Evolutionary conservation across 805 yeast genomes (phyloP), one percentile per base, ranked within the genome.

Genomic region (Saccharomyces cerevisiae): DNA sequence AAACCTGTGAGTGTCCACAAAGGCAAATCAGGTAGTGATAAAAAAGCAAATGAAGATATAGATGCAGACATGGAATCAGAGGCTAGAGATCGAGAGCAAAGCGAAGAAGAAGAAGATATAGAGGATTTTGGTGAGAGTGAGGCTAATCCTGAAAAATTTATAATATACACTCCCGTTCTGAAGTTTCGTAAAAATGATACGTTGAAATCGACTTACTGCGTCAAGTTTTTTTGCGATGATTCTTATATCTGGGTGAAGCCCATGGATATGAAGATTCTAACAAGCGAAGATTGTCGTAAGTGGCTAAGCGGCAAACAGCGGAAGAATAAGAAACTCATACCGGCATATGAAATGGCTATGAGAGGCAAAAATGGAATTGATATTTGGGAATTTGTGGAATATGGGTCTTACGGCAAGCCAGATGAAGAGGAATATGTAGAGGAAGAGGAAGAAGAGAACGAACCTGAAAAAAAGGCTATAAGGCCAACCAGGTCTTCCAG

Each of bases 301-400:
- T 63, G 70, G 68, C 48, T 66, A 48, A 46, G 57, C 31, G 53
- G 52, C 14, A 85, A 88, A 83, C 30, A 54, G 26, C 65, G 65
- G 21, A 68, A 67, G 46, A 68, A 84, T 43, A 61, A 82, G 53
- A 80, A 75, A 41, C 63, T 76, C 26, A 70, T 70, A 14, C 78
- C 73, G 2, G 76, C 77, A 22, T 79, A 84, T 32, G 70, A 77
- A 51, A 78, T 72, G 53, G 87, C 88, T 0, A 64, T 82, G 49
- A 74, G 62, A 17, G 69, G 63, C 22, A 61, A 78, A 2, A 61
- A 60, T 4, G 69, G 62, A 21, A 63, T 65, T 10, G 67, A 65
- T 46, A 62, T 63, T 0, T 66, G 69, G 65, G 73, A 67, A 55
- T 71, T 70, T 52, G 66, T 66, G 8, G 73, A 72, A 57, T 69